These are phyloP conservation scores for Salisapilia sapeloensis DNA, from an alignment of 352 stramenopile species.

Conservation along the genomic window DNA sequence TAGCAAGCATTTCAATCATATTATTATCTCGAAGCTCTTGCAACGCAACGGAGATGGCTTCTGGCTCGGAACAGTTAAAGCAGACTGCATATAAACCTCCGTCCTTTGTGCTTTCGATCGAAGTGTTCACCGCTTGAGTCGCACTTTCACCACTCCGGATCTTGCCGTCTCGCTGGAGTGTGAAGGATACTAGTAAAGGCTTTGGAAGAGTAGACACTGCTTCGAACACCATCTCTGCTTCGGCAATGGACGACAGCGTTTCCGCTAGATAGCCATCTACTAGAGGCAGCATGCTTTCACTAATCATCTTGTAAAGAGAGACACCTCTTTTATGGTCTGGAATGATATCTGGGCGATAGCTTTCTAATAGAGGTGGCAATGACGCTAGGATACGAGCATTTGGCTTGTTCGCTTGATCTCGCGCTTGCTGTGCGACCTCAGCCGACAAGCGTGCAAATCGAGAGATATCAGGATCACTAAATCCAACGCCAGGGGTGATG, in stretches of 20 bases:
- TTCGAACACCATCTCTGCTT: constrained; percentile 68
- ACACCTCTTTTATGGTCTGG: constrained; percentile 48
- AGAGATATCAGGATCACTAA: constrained; percentile 48
- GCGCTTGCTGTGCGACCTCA: constrained; percentile 31
- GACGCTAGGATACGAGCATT: constrained; percentile 57
- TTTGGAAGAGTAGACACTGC: constrained; percentile 23
- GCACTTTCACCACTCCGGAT: constrained; percentile 61
- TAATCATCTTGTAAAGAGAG: constrained; percentile 46
- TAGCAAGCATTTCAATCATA: constrained; percentile 1
- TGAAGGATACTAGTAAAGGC: constrained; percentile 74
- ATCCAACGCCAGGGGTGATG: constrained; percentile 75
- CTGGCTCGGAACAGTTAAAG: constrained; percentile 83
- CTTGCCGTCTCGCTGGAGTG: constrained; percentile 36
- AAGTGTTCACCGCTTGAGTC: constrained; percentile 14
- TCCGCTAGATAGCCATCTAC: constrained; percentile 76
- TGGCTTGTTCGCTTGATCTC: constrained; percentile 1
- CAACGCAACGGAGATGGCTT: constrained; percentile 68
- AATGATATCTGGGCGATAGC: constrained; percentile 76
- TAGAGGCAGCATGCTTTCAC: constrained; percentile 32
- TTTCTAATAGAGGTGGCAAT: constrained; percentile 75
- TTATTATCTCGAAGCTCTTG: constrained; percentile 19
- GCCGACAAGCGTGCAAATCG: constrained; percentile 27
- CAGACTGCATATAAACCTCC: constrained; percentile 41
- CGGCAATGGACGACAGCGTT: constrained; percentile 75
- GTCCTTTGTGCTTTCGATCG: constrained; percentile 13